Conservation (phyloP, 176 grass and related monocot genomes). For the Carex littledalei region DNA sequence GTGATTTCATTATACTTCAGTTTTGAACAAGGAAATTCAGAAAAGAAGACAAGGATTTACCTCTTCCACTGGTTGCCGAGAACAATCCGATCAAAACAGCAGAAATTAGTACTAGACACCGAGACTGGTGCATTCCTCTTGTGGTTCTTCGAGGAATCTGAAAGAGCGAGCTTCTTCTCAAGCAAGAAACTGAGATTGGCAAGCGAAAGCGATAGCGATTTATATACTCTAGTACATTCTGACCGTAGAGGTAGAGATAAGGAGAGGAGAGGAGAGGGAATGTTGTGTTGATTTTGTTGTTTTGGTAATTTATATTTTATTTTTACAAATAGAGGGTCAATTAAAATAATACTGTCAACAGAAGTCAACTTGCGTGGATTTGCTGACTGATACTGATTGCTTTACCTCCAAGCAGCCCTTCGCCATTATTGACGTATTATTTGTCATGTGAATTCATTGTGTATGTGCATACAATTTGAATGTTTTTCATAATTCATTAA, state of each 20-base stretch:
- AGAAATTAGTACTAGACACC: neutral
- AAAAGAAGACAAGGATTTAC: neutral
- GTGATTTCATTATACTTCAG: neutral
- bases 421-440: too few species aligned
- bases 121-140: neutral
- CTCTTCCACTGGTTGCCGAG: neutral
- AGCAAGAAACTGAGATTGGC: neutral
- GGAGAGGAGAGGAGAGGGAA: neutral
- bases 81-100: slow-evolving; percentile 15
- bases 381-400: neutral
- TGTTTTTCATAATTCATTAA: too few species aligned
- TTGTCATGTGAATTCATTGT: too few species aligned
- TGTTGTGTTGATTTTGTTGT: too few species aligned
- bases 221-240: neutral
- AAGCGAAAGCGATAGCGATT: neutral
- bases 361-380: neutral
- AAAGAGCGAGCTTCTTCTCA: neutral
- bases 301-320: too few species aligned
- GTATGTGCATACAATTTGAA: too few species aligned
- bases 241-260: neutral
- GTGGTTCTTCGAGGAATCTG: neutral
- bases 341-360: too few species aligned
- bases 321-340: too few species aligned
- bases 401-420: neutral
- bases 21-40: neutral